Base-by-base conservation (phyloP, 1,139 yeast genomes). In the Neolecta irregularis region DNA sequence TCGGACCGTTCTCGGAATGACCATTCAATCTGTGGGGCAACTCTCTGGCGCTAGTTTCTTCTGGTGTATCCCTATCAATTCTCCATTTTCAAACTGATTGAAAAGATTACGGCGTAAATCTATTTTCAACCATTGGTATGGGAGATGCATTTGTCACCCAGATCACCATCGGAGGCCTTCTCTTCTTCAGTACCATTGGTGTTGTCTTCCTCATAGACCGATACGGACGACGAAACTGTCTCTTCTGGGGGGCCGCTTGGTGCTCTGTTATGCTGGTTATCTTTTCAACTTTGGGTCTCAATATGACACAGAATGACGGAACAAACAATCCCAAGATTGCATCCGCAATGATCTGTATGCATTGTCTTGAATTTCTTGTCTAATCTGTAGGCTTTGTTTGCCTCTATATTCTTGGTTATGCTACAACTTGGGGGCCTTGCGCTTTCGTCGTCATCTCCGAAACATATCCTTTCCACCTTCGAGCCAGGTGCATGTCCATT, bases 371-470 rank as follows among this genome's bases (percentile, higher is more conserved):
- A n/a, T n/a, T n/a, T n/a, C n/a, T n/a, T n/a, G n/a, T n/a, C n/a
- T n/a, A n/a, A n/a, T n/a, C n/a, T 56, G 60, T 76, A 45, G 73
- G 77, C 11, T 74, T 76, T 56, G 65, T 72, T 28, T 76, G 83
- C 64, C 56, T 70, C 30, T 76, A 74, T 51, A 75, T 75, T 52
- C 71, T 77, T 21, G 72, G 69, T 53, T 76, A 75, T 52, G 85
- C 85, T 20, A 62, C 79, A 37, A 65, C 83, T 23, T 77, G 85
- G 85, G 91, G 88, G 50, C 85, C 85, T 30, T 63, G 72, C 40
- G 69, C 72, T 28, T 77, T 88, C 88, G 83, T 79, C 34, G 61
- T 75, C 42, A 64, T 74, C 44, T 77, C 80, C 35, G 92, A 78
- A 55, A 64, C 74, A 41, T 77, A 66, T 62, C 74, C 81, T 39